phyloP scores from a whole-genome alignment of 345 rosid genomes.

The Hibiscus tridactylites region DNA sequence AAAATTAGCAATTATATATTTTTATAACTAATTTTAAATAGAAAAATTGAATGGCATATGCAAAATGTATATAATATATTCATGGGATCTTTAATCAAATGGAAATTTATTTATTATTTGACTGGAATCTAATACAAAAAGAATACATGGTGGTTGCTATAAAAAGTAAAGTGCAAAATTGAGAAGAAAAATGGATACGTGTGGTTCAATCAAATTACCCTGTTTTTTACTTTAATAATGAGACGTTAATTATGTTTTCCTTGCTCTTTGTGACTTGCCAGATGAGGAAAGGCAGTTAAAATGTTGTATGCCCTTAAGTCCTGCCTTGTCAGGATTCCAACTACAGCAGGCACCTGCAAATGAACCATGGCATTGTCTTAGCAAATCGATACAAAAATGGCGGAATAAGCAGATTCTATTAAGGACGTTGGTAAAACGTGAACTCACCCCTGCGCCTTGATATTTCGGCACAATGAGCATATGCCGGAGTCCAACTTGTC shows the following conservation, averaged over 20 bases:
- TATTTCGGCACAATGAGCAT: slow-evolving; percentile 68
- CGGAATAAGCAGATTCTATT: background rate
- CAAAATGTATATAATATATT: too few species aligned
- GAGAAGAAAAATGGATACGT: too few species aligned
- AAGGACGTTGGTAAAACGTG: slow-evolving; percentile 10
- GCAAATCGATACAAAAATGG: background rate
- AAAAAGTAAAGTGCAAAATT: slow-evolving; percentile 19
- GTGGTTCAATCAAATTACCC: slow-evolving; percentile 2
- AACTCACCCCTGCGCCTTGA: slow-evolving; percentile 66
- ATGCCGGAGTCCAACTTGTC: slow-evolving; percentile 81
- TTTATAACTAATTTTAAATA: too few species aligned
- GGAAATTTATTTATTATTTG: background rate
- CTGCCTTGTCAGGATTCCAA: too few species aligned
- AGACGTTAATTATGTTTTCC: slow-evolving; percentile 22
- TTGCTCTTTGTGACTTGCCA: slow-evolving; percentile 22
- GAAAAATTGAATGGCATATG: too few species aligned
- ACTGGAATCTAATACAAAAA: too few species aligned
- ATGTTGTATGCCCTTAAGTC: too few species aligned
- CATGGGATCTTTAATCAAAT: too few species aligned
- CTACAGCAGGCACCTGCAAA: too few species aligned
- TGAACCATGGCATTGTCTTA: slow-evolving; percentile 18
- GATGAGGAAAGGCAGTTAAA: too few species aligned
- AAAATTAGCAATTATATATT: too few species aligned
- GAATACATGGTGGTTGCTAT: background rate
- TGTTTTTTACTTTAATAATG: background rate